Percentiles rank a stretch among this genome's conserved stretches.
Conservation (phyloP, 176 grass and related monocot species). For the Aegilops umbellulata region DNA sequence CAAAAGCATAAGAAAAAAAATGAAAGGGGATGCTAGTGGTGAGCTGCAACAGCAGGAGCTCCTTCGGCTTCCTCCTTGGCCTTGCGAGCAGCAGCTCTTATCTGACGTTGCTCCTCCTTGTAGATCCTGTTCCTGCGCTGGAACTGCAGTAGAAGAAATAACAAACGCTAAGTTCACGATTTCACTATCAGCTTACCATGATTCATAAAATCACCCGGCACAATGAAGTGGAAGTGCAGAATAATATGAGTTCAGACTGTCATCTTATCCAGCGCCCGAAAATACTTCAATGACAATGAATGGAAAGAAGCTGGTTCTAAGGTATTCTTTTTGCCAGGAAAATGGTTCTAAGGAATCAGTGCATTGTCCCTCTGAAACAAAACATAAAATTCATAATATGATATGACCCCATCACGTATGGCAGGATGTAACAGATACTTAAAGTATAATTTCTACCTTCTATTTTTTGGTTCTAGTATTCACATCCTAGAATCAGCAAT, state of each 20-base stretch:
- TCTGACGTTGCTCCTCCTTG: constrained; percentile 97
- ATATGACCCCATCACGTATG: not conserved
- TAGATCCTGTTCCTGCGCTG: constrained; percentile 96
- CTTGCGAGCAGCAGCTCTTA: constrained; percentile 60
- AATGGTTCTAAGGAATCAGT: not conserved
- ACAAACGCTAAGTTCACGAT: not conserved
- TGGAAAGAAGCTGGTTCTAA: not conserved
- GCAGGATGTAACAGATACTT: not conserved
- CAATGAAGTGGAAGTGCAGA: not conserved
- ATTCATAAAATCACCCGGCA: not conserved
- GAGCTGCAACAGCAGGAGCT: constrained; percentile 32
- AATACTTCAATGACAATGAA: not conserved
- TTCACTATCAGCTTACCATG: not conserved
- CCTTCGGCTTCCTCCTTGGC: constrained; percentile 64
- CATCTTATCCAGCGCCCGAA: not conserved
- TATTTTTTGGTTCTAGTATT: not conserved
- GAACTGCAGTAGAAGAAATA: constrained; percentile 54
- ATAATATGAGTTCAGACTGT: not conserved
- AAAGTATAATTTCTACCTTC: not conserved
- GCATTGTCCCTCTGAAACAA: not conserved
- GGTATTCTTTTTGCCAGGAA: not conserved
- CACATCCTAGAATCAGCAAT: not conserved
- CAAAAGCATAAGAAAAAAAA: constrained; percentile 25
- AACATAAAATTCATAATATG: not conserved
- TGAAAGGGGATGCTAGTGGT: constrained; percentile 41